phyloP scores from a whole-genome alignment of 768 basidiomycete species.

The Amanita inopinata region DNA sequence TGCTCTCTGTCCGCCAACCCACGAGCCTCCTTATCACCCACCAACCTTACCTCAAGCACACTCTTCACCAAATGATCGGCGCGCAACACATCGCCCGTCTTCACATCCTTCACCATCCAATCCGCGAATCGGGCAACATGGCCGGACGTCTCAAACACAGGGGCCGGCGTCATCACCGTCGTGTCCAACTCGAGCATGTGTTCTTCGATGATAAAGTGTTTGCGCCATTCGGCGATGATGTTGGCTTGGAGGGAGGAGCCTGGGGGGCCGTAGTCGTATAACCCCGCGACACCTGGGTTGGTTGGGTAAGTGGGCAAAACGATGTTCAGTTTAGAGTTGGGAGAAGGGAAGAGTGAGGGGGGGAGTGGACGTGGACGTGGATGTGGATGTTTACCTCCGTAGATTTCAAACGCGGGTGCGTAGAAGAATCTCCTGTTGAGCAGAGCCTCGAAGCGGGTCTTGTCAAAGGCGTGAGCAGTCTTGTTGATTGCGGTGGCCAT shows the following conservation, averaged over 20 bases:
- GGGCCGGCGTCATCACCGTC: conserved; percentile 91
- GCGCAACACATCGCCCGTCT: conserved; percentile 93
- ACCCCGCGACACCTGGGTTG: conserved; percentile 77
- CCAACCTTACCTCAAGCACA: conserved; percentile 84
- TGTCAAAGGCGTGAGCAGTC: conserved; percentile 81
- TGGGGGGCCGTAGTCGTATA: conserved; percentile 97
- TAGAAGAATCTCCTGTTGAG: conserved; percentile 93
- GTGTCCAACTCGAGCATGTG: conserved; percentile 98
- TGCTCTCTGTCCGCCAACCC: too few relatives aligned
- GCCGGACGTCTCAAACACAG: conserved; percentile 94
- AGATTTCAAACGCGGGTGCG: conserved; percentile 97
- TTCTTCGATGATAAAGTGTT: conserved; percentile 97
- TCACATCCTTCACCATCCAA: conserved; percentile 97
- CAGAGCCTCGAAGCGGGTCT: conserved; percentile 72
- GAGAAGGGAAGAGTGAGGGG: too few relatives aligned
- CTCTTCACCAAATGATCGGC: conserved; percentile 94
- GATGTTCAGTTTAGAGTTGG: not conserved
- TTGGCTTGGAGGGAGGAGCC: conserved; percentile 95
- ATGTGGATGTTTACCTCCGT: conserved; percentile 58
- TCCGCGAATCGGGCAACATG: conserved; percentile 98
- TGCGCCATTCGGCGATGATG: conserved; percentile 93
- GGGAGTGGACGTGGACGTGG: conserved; percentile 6
- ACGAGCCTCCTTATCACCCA: conserved; percentile 84
- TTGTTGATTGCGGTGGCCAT: conserved; percentile 54
- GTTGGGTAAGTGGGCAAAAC: conserved; percentile 10